Conservation (phyloP, 2,329 filamentous ascomycete species). For the Grosmannia clavigera region DNA sequence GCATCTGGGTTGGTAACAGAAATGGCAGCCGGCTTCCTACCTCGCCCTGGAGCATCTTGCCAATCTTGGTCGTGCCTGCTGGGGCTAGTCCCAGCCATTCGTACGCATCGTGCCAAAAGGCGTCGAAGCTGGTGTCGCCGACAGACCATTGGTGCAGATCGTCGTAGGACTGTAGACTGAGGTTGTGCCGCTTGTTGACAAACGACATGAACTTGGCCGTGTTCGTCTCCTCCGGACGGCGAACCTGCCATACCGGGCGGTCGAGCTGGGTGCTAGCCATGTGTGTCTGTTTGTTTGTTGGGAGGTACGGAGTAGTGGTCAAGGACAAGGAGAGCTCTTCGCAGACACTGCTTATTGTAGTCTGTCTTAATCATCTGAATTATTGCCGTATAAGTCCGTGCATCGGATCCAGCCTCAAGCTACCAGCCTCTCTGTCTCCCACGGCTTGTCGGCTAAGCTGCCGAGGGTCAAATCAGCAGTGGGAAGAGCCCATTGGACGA, state of each 20-base stretch:
- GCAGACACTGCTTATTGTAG: too few species aligned
- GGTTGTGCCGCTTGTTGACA: constrained; percentile 3
- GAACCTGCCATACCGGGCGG: neutral
- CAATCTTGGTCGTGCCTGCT: neutral
- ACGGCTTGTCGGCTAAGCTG: neutral
- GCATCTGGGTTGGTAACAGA: neutral
- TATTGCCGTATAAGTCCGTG: too few species aligned
- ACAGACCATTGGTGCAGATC: constrained; percentile 6
- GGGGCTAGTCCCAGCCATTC: constrained; percentile 1
- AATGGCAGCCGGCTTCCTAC: neutral
- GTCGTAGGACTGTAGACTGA: constrained; percentile 1
- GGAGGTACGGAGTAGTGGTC: neutral
- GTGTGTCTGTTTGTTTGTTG: neutral
- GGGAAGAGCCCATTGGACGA: neutral
- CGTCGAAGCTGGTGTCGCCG: neutral
- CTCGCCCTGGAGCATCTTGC: neutral
- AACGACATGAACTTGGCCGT: constrained; percentile 2
- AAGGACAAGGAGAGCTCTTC: too few species aligned
- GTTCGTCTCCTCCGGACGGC: neutral
- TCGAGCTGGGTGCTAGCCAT: neutral
- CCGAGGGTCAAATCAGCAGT: neutral
- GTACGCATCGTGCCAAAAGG: constrained; percentile 7
- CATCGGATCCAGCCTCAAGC: neutral
- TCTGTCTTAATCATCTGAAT: too few species aligned
- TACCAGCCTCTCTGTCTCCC: neutral